Evolutionary conservation across 23 red algal species (phyloP).

Genomic region (Gracilariopsis chorda): DNA sequence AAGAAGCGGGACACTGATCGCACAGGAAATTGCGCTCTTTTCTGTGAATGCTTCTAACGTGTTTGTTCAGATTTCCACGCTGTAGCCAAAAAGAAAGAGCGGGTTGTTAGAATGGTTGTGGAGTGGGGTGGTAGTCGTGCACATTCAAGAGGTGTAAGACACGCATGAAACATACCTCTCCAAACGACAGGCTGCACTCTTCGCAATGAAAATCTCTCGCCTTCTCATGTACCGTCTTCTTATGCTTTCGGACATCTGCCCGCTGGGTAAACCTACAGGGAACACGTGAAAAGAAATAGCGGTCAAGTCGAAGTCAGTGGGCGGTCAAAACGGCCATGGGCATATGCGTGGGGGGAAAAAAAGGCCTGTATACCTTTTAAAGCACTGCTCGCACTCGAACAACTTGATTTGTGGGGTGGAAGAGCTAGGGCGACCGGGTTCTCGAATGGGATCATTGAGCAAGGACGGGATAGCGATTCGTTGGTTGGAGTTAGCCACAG

Average conservation of each 20-base stretch:
- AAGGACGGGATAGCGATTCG: conserved; percentile 44
- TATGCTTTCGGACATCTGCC: conserved; percentile 59
- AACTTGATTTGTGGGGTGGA: not conserved
- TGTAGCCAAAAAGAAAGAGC: not conserved
- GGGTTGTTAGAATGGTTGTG: no score
- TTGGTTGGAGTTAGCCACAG: not conserved
- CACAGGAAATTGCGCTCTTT: conserved; percentile 62
- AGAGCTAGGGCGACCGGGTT: not conserved
- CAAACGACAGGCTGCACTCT: conserved; percentile 49
- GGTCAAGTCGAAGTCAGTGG: not conserved
- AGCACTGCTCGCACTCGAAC: conserved; percentile 42
- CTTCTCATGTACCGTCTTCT: conserved; percentile 65
- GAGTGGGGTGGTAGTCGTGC: no score
- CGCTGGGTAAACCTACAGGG: conserved; percentile 41
- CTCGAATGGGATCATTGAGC: conserved; percentile 34
- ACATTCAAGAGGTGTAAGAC: no score
- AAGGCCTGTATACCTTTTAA: conserved; percentile 14
- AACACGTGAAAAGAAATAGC: not conserved
- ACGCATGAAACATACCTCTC: conserved; percentile 60
- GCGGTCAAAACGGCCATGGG: not conserved
- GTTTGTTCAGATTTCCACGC: conserved; percentile 67
- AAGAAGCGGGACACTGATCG: conserved; percentile 53
- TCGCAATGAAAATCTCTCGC: conserved; percentile 57
- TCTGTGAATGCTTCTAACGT: conserved; percentile 61
- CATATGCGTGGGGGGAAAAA: no score